phyloP scores from a whole-genome alignment of 1,139 yeast species.

The Saccharomyces pastorianus region DNA sequence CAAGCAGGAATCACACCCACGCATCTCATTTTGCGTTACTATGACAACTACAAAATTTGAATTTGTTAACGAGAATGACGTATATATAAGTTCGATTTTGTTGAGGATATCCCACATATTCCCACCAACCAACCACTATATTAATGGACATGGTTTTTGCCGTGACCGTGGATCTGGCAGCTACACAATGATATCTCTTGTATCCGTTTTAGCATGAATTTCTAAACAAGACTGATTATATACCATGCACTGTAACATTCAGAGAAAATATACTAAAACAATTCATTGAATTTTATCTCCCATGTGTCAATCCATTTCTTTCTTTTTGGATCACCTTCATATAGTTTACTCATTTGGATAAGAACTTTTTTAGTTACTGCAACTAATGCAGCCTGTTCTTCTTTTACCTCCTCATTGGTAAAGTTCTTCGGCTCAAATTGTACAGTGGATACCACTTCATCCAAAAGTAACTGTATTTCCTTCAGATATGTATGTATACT shows the following conservation, averaged over 20 bases:
- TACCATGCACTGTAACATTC: background rate
- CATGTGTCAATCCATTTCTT: constrained; percentile 29
- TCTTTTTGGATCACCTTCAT: constrained; percentile 21
- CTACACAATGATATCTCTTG: background rate
- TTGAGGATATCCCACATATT: background rate
- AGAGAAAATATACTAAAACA: background rate
- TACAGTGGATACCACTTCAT: background rate
- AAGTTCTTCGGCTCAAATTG: background rate
- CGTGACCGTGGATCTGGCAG: background rate
- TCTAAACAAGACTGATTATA: background rate
- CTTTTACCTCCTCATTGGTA: constrained; percentile 9
- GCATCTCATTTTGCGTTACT: background rate
- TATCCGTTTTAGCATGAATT: background rate
- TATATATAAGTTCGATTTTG: background rate
- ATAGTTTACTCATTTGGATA: constrained; percentile 17
- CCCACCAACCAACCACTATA: background rate
- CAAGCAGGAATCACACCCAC: constrained; percentile 4
- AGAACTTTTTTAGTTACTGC: constrained; percentile 4
- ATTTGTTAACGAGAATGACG: constrained; percentile 3
- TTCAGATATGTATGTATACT: background rate
- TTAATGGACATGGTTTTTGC: background rate
- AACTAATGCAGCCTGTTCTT: constrained; percentile 13
- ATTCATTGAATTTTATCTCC: constrained; percentile 25
- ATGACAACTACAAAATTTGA: constrained; percentile 2
- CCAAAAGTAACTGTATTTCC: background rate